Evolutionary conservation across 257 asterid genomes (phyloP), one percentile per base, ranked within the genome.

Genomic region (Osmanthus fragrans): DNA sequence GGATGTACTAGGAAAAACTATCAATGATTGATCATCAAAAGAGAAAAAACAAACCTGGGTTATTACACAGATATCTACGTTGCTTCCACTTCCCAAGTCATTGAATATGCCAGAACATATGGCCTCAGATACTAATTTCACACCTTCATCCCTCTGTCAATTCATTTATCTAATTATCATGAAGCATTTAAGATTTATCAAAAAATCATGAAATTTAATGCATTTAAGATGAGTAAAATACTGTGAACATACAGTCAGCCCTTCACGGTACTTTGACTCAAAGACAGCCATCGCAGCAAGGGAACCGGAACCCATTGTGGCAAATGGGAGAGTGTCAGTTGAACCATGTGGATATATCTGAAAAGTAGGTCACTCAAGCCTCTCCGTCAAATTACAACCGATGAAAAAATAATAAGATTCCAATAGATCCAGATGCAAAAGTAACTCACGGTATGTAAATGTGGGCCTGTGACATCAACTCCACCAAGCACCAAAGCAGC

Each of bases 261-360:
- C 94, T 82, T 95, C 99, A 19, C 82, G 91, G 79, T 95, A 95
- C 78, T 90, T 89, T 4, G 96, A 90, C 84, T 91, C 99, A 77
- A 95, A 95, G 23, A 95, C 82, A 18, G 97, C 85, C 99, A 95
- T 95, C 77, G 98, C 99, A 81, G 99, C 98, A 68, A 95, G 96
- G 60, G 98, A 95, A 76, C 99, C 98, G 82, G 99, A 95, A 23
- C 99, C 99, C 98, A 95, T 95, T 42, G 99, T 93, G 73, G 99
- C 98, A 87, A 85, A 95, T 39, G 99, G 99, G 56, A 95, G 88
- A 23, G 98, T 93, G 77, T 95, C 99, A 3, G 99, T 95, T 49
- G 99, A 95, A 80, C 99, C 99, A 83, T 95, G 99, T 5, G 99
- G 99, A 85, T 95, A 93, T 73, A 95, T 95, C 99, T 93, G 86